These are phyloP conservation scores for Reutealis trisperma DNA, from an alignment of 345 rosid genomes.

Conservation along the genomic window DNA sequence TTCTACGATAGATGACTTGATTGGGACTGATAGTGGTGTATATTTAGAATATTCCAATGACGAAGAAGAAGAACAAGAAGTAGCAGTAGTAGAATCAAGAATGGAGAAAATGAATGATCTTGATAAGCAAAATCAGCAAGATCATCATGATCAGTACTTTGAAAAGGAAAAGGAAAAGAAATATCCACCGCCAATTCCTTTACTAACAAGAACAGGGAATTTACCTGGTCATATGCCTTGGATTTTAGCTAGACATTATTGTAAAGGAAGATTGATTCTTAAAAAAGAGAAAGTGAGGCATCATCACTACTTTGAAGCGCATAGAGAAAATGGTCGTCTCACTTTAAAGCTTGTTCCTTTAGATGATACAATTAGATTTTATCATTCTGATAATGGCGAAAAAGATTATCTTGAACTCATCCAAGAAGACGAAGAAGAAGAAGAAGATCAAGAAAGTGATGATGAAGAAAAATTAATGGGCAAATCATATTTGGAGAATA, in stretches of 20 bases:
- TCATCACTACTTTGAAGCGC: conserved; percentile 47
- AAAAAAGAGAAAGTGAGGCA: conserved; percentile 44
- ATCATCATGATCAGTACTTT: conserved; percentile 2
- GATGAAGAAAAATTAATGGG: neutral
- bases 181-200: conserved; percentile 51
- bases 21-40: conserved; percentile 47
- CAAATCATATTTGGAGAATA: conserved; percentile 5
- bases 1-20: conserved; percentile 31
- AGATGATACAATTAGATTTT: conserved; percentile 22
- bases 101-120: neutral
- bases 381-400: neutral
- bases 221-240: conserved; percentile 45
- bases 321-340: conserved; percentile 45
- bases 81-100: neutral
- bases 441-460: conserved; percentile 15
- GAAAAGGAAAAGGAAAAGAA: conserved; percentile 4
- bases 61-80: neutral
- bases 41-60: conserved; percentile 13
- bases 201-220: conserved; percentile 44
- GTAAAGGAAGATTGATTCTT: conserved; percentile 48
- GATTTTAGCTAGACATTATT: conserved; percentile 39
- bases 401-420: conserved; percentile 6
- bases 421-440: conserved; percentile 1
- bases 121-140: neutral
- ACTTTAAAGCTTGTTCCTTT: conserved; percentile 42